Base-by-base conservation (phyloP, 768 basidiomycete species). In the Termitomyces sp. region DNA sequence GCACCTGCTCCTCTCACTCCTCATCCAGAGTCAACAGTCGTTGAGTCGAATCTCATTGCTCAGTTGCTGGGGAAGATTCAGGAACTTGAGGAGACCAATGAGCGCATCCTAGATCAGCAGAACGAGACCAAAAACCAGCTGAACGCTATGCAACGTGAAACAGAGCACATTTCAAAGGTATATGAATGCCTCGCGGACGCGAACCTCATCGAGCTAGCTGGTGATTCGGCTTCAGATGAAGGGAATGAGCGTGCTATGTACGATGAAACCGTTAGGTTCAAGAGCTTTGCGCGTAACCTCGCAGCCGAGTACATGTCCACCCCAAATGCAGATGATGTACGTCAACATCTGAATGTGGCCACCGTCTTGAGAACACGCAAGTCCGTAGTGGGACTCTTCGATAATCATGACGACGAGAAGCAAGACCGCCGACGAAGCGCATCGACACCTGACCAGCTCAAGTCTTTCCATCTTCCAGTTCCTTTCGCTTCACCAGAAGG, bases 81-180 rank as follows among this genome's bases (percentile, higher is more conserved):
- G 47, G 90, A 93, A 67, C 77, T 93, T 1, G 89, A 93, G 64
- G 79, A 84, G 39, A 81, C 88, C 2, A 93, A 93, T 62, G 60
- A 72, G 7, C 79, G 81, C 55, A 90, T 93, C 42, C 73, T 82
- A 22, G 73, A 78, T 56, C 83, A 88, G 60, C 90, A 92, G 66
- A 69, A 68, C 1, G 79, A 81, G 62, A 90, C 90, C 0, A 71
- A 78, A 5, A 73, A 73, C 39, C 83, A 85, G 58, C 74, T 92
- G 27, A 79, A 80, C n/a, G 79, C 80, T 4, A 87, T 89, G 10
- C 87, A 90, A 62, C 78, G 81, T 57, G 88, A 92, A 63, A 85
- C 86, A 2, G 81, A 88, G 47, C 81, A 79, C 54, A 90, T 93
- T 60, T 78, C 79, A 46, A 81, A 80, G 55, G 79, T 84, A 6